Evolutionary conservation across 768 basidiomycete species (phyloP).

Genomic region (Boletus vermiculosoides): DNA sequence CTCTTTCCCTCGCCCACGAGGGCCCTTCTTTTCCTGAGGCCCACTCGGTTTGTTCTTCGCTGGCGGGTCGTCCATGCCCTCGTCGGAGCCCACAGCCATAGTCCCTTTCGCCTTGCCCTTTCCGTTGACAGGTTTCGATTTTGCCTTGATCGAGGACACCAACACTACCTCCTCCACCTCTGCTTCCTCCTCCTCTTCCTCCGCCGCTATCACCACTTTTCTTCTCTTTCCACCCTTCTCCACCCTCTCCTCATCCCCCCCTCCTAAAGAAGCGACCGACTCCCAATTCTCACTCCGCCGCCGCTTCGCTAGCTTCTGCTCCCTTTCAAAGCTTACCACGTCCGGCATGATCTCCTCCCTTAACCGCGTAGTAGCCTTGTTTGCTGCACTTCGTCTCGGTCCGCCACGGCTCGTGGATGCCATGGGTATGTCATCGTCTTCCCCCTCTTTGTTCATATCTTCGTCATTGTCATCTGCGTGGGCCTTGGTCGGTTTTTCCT

Average conservation of each 20-base stretch:
- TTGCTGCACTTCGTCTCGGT: slow-evolving; percentile 53
- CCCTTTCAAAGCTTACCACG: slow-evolving; percentile 63
- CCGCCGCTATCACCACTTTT: slow-evolving; percentile 14
- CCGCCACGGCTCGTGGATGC: slow-evolving; percentile 18
- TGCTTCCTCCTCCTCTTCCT: slow-evolving; percentile 28
- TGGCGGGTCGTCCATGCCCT: neutral
- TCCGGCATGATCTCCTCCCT: slow-evolving; percentile 73
- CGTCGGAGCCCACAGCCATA: neutral
- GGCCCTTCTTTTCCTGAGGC: slow-evolving; percentile 13
- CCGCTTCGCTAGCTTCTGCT: slow-evolving; percentile 48
- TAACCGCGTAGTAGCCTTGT: slow-evolving; percentile 45
- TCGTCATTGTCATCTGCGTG: neutral
- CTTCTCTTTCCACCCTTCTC: slow-evolving; percentile 20
- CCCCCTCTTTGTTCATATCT: neutral
- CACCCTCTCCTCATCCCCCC: slow-evolving; percentile 19
- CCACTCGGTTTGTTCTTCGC: slow-evolving; percentile 6
- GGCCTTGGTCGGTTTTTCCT: neutral
- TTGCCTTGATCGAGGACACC: slow-evolving; percentile 10
- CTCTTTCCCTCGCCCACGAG: slow-evolving; percentile 4
- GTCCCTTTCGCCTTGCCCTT: slow-evolving; percentile 9
- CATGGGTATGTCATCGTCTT: slow-evolving; percentile 7
- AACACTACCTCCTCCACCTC: slow-evolving; percentile 19
- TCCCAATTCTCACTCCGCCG: slow-evolving; percentile 35
- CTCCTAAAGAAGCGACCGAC: slow-evolving; percentile 9
- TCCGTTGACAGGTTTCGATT: slow-evolving; percentile 8